Evolutionary conservation across 331 rosid genomes (phyloP).

Genomic region (Saraca asoca): DNA sequence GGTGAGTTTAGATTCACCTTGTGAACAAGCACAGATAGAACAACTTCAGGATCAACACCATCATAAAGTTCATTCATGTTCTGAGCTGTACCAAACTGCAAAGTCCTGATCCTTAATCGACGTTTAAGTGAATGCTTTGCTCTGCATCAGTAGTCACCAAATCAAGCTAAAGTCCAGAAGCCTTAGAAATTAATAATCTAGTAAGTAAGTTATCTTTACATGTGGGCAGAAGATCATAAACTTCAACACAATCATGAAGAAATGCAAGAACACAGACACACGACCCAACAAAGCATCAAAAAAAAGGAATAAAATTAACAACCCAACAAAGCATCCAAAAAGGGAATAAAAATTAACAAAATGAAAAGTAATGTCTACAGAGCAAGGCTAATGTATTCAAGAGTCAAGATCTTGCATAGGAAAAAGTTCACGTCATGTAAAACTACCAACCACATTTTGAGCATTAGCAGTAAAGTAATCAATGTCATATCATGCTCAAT

Average conservation of each 20-base stretch:
- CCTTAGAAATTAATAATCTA: conserved; percentile 22
- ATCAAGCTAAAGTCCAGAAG: conserved; percentile 36
- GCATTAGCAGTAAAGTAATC: conserved; percentile 5
- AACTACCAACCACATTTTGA: conserved; percentile 1
- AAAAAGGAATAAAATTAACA: conserved; percentile 28
- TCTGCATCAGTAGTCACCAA: conserved; percentile 52
- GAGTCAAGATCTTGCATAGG: conserved; percentile 14
- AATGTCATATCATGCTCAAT: conserved; percentile 5
- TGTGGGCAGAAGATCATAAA: conserved; percentile 11
- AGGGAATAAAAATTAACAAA: conserved; percentile 28
- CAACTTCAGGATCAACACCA: conserved; percentile 87
- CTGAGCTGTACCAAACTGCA: conserved; percentile 83
- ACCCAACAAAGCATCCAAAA: conserved; percentile 7
- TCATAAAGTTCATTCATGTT: conserved; percentile 76
- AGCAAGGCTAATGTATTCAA: conserved; percentile 28
- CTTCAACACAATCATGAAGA: conserved; percentile 24
- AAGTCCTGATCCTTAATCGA: conserved; percentile 78
- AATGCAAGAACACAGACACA: conserved; percentile 7
- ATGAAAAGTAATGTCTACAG: not conserved
- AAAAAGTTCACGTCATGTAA: conserved; percentile 15
- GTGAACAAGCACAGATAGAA: conserved; percentile 84
- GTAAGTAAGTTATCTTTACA: conserved; percentile 15
- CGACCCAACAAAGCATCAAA: conserved; percentile 3
- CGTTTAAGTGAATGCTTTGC: conserved; percentile 75
- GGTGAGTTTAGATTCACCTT: conserved; percentile 57